Evolutionary conservation across 495 filamentous ascomycete species (phyloP).

Genomic region (Neurospora sublineolata): DNA sequence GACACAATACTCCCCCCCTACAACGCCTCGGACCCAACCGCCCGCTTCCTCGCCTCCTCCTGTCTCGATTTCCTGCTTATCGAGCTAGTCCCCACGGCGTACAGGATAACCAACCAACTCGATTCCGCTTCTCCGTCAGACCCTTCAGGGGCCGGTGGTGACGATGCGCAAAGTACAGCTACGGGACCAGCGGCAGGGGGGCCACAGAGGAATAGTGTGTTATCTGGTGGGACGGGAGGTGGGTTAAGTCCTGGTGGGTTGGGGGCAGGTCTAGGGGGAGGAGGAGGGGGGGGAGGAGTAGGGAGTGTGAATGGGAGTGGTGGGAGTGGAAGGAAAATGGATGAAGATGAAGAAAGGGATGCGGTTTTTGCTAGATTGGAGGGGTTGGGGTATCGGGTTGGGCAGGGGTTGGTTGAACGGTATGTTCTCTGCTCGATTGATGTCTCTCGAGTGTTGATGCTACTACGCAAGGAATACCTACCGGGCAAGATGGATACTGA

Average conservation of each 20-base stretch:
- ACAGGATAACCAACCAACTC: slow-evolving; percentile 57
- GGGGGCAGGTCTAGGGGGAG: background rate
- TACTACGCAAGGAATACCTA: background rate
- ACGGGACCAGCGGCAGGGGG: background rate
- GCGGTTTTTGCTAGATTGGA: slow-evolving; percentile 79
- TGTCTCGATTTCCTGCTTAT: slow-evolving; percentile 89
- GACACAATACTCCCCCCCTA: slow-evolving; percentile 57
- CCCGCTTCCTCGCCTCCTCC: slow-evolving; percentile 66
- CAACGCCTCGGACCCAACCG: slow-evolving; percentile 63
- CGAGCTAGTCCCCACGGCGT: slow-evolving; percentile 90
- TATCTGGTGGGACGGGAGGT: background rate
- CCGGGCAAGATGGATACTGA: background rate
- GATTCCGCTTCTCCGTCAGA: slow-evolving; percentile 16
- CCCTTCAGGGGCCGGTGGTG: background rate
- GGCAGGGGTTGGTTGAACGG: slow-evolving; percentile 86
- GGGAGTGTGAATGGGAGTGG: slow-evolving; percentile 1
- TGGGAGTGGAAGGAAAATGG: slow-evolving; percentile 18
- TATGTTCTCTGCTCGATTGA: slow-evolving; percentile 27
- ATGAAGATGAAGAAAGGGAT: slow-evolving; percentile 71
- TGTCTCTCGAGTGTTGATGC: background rate
- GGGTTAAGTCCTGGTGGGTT: background rate
- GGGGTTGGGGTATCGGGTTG: slow-evolving; percentile 77
- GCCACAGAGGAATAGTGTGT: background rate
- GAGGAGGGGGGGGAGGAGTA: background rate
- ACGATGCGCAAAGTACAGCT: background rate